Conservation (phyloP, 352 stramenopile genomes). For the Plasmopara muralis region DNA sequence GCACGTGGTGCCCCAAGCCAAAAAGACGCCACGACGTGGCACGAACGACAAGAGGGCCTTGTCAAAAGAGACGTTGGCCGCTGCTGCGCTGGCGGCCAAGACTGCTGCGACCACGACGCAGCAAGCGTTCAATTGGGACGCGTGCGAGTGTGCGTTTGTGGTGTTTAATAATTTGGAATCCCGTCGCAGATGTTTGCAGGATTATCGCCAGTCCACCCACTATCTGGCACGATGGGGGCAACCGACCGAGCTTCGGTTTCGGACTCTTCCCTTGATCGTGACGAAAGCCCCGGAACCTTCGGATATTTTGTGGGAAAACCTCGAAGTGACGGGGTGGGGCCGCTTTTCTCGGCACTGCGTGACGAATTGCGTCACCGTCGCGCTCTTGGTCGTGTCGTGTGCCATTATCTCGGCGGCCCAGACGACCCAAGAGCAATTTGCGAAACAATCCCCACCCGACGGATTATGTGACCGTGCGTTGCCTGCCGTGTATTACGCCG, state of each 20-base stretch:
- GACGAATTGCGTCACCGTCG: constrained; percentile 49
- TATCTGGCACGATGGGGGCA: constrained; percentile 40
- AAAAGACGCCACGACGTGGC: constrained; percentile 12
- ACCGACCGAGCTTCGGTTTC: constrained; percentile 45
- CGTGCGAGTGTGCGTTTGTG: constrained; percentile 74
- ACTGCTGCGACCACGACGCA: constrained; percentile 23
- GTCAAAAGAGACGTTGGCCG: constrained; percentile 19
- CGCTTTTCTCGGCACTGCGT: constrained; percentile 62
- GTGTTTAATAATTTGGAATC: constrained; percentile 86
- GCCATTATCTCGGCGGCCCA: constrained; percentile 40
- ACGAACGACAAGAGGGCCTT: neutral
- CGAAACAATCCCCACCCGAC: constrained; percentile 26
- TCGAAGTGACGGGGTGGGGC: constrained; percentile 52
- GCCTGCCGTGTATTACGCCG: constrained; percentile 33
- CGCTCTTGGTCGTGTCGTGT: constrained; percentile 36
- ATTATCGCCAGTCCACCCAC: constrained; percentile 57
- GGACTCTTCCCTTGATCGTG: constrained; percentile 41
- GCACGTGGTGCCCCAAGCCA: constrained; percentile 15
- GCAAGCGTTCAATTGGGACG: constrained; percentile 48
- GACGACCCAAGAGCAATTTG: constrained; percentile 35
- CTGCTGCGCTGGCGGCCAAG: constrained; percentile 18
- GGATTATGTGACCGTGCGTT: constrained; percentile 33
- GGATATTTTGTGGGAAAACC: constrained; percentile 84
- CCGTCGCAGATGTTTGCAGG: constrained; percentile 51
- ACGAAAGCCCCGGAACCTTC: constrained; percentile 57